Conservation (phyloP, 129 eudicot species). For the Flaveria trinervia region DNA sequence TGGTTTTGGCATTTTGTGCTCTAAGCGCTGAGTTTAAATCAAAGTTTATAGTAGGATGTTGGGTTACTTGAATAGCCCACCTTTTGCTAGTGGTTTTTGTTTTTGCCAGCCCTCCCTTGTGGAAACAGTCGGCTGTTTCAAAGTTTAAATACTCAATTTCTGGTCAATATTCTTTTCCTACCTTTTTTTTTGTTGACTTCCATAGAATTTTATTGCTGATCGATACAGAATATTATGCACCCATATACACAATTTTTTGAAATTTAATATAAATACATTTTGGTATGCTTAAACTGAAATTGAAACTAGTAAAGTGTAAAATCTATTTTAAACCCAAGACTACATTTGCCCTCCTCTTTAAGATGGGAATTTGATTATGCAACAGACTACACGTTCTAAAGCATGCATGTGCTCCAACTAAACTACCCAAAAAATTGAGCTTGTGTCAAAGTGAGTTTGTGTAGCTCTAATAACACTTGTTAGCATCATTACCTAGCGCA, state of each 20-base stretch:
- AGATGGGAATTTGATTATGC: too few relatives aligned
- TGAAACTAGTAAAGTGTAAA: too few relatives aligned
- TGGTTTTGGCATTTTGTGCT: constrained; percentile 29
- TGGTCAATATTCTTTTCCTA: background rate
- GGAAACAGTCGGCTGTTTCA: constrained; percentile 8
- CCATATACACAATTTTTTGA: background rate
- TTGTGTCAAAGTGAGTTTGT: too few relatives aligned
- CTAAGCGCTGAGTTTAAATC: constrained; percentile 5
- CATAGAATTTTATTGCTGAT: background rate
- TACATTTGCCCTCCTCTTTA: too few relatives aligned
- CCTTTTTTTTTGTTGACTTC: background rate
- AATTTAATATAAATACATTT: too few relatives aligned
- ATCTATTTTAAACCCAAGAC: too few relatives aligned
- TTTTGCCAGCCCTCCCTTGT: constrained; percentile 13
- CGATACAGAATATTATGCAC: background rate
- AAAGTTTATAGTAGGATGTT: constrained; percentile 38
- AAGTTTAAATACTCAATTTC: background rate
- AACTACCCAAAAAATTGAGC: too few relatives aligned
- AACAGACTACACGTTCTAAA: too few relatives aligned
- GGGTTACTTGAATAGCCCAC: constrained; percentile 15
- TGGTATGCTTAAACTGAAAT: too few relatives aligned
- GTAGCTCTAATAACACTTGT: too few relatives aligned
- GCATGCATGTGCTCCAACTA: too few relatives aligned
- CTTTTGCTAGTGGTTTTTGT: constrained; percentile 24
- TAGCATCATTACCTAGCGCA: too few relatives aligned